phyloP scores from a whole-genome alignment of 805 yeast genomes.

The Metschnikowia colocasiae region DNA sequence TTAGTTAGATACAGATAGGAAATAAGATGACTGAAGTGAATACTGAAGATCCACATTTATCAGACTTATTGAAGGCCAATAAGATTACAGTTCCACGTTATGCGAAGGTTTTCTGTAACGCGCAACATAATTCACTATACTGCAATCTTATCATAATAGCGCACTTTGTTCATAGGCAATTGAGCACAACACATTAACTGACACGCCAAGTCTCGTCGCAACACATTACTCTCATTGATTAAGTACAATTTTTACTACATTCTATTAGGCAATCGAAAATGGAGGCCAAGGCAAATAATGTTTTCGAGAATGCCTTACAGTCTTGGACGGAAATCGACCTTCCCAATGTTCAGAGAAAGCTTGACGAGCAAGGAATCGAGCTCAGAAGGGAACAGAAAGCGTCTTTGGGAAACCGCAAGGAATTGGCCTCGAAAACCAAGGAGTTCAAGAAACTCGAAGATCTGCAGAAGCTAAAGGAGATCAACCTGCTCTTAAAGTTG shows the following conservation, averaged over 20 bases:
- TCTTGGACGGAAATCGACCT: constrained; percentile 76
- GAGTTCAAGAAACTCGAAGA: constrained; percentile 71
- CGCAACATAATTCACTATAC: too few species aligned
- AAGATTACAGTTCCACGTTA: too few species aligned
- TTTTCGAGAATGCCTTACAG: constrained; percentile 47
- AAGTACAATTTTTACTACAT: neutral
- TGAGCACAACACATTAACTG: neutral
- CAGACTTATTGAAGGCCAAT: too few species aligned
- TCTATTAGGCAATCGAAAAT: neutral
- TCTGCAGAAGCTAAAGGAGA: constrained; percentile 59
- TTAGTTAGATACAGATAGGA: too few species aligned
- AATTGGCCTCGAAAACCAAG: constrained; percentile 80
- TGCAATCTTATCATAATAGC: neutral
- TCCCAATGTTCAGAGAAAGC: constrained; percentile 60
- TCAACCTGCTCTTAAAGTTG: constrained; percentile 63
- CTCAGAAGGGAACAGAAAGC: constrained; percentile 66
- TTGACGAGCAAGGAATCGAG: constrained; percentile 72
- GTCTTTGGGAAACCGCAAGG: constrained; percentile 69
- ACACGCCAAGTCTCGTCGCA: neutral
- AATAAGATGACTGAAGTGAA: too few species aligned
- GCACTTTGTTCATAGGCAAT: neutral
- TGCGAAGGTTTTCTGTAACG: too few species aligned
- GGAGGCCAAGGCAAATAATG: constrained; percentile 7
- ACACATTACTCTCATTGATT: neutral
- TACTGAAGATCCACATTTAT: too few species aligned